These are phyloP conservation scores for Sonneratia caseolaris DNA, from an alignment of 345 rosid genomes.

Conservation along the genomic window DNA sequence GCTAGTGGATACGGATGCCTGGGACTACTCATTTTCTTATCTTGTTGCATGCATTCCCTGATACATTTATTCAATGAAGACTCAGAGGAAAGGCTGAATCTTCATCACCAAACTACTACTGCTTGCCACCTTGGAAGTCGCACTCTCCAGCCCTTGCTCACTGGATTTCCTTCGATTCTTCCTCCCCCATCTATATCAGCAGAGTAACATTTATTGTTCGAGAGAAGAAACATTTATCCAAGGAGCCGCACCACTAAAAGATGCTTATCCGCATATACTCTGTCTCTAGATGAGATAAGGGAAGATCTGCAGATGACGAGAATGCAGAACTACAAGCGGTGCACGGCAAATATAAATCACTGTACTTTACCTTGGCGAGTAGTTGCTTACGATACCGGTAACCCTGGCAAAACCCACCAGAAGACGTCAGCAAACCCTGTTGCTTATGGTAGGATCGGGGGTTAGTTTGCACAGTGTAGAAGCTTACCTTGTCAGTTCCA, in stretches of 20 bases:
- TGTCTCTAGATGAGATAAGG: too few species aligned
- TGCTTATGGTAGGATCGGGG: too few species aligned
- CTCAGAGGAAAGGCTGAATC: too few species aligned
- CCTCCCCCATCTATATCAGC: neutral
- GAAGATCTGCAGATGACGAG: neutral
- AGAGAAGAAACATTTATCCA: neutral
- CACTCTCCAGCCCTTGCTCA: neutral
- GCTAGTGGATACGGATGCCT: too few species aligned
- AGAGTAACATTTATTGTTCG: neutral
- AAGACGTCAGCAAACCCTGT: slow-evolving; percentile 1
- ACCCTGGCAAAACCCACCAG: slow-evolving; percentile 39
- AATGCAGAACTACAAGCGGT: neutral
- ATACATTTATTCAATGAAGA: too few species aligned
- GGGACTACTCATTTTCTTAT: too few species aligned
- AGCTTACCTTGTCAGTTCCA: slow-evolving; percentile 83
- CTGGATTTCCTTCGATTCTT: neutral
- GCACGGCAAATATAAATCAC: neutral
- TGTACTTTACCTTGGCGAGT: slow-evolving; percentile 41
- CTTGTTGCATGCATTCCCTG: too few species aligned
- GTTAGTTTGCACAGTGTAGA: neutral
- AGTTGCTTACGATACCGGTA: slow-evolving; percentile 83
- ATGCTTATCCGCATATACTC: neutral
- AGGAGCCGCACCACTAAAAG: neutral
- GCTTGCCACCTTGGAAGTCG: neutral
- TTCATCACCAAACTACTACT: too few species aligned